phyloP scores from a whole-genome alignment of 192 early-diverging fungal species.

The Coemansia sp. region DNA sequence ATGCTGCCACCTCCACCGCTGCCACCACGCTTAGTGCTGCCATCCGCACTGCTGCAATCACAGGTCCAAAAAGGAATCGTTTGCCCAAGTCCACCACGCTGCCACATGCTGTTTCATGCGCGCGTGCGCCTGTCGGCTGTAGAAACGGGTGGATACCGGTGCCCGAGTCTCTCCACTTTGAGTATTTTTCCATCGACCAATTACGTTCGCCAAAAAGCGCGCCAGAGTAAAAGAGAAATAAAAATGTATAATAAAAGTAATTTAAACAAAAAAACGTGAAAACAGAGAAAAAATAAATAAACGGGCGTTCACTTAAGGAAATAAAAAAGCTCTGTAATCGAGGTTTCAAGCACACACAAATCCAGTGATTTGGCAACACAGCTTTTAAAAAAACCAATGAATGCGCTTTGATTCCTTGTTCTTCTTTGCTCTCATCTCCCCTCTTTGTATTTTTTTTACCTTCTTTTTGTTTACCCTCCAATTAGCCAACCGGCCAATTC shows the following conservation, averaged over 20 bases:
- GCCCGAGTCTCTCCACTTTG: conserved; percentile 82
- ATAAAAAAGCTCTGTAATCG: background rate
- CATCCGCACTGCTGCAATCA: conserved; percentile 48
- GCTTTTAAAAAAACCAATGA: too few relatives aligned
- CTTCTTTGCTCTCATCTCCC: too few relatives aligned
- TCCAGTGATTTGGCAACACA: too few relatives aligned
- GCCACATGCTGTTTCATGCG: conserved; percentile 22
- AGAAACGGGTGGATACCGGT: conserved; percentile 92
- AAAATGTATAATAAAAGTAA: background rate
- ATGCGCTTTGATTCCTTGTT: too few relatives aligned
- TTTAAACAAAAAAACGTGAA: background rate
- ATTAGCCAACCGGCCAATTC: too few relatives aligned
- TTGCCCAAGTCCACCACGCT: conserved; percentile 15
- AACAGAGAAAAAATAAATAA: background rate
- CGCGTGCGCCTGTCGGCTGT: conserved; percentile 60
- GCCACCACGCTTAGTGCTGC: conserved; percentile 53
- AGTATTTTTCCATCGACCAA: conserved; percentile 78
- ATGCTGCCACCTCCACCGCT: conserved; percentile 43
- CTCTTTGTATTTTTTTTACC: conserved; percentile 9
- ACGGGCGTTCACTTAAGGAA: background rate
- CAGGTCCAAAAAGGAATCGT: conserved; percentile 34
- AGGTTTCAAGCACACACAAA: too few relatives aligned
- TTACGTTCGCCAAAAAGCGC: background rate
- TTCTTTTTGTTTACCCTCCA: background rate
- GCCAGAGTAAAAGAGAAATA: background rate